Evolutionary conservation across 345 rosid species (phyloP), one percentile per base, ranked within the genome.

Genomic region (Boechera divaricarpa): DNA sequence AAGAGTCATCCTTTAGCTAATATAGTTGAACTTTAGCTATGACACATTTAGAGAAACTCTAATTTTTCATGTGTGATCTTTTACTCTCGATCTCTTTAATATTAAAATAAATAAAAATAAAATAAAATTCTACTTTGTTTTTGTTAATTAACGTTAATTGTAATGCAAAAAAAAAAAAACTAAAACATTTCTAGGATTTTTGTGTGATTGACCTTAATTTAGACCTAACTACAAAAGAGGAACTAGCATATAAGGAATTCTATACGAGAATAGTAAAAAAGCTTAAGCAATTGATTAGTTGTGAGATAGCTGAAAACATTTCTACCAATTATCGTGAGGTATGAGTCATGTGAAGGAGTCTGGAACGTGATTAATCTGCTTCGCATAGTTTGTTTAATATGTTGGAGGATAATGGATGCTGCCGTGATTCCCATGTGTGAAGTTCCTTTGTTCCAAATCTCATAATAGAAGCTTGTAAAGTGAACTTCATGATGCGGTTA

Each of bases 1-100:
- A 86, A 80, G 96, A 87, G 70, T 81, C 91, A 42, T 54, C 82
- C 2, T 63, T 56, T 48, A 79, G 76, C 72, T 79, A 66, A 69
- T 69, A 73, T 79, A 54, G 31, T 56, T 62, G 10, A 47, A 18
- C 57, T 55, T 75, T 75, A 69, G 66, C 53, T 59, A 70, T 24
- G 63, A 60, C 47, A 70, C 61, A 70, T 35, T 61, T 76, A 65
- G 77, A 58, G 48, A 33, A 65, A 65, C 77, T 71, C 48, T 57
- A 57, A 36, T 47, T 77, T 77, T 71, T 72, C 68, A 63, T 70
- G 71, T 77, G 66, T 70, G 71, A 29, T 55, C 57, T 55, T 77
- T 69, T 53, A 21, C 69, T 35, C 52, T 31, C 24, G 24, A 21
- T 21, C 2, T 31, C 44, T 70, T 45, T 45, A 11, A 57, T 71